Percentiles rank a stretch among this genome's conserved stretches.
These are phyloP conservation scores for Antitrichia curtipendula DNA, from an alignment of 225 moss, liverwort and hornwort species.

Conservation along the genomic window DNA sequence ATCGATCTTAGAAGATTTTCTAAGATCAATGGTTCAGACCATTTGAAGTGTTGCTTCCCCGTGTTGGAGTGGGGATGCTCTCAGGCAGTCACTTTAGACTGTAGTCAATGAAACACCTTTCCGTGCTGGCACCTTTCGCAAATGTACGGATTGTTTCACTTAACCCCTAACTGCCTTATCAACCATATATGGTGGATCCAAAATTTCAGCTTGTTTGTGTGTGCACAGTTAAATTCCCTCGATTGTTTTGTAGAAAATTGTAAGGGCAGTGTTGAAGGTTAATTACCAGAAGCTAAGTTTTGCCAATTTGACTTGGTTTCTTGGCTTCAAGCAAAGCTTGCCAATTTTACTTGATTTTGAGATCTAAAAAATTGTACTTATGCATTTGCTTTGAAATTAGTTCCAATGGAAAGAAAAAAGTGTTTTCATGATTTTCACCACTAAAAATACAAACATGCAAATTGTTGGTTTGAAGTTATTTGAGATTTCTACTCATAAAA, in stretches of 20 bases:
- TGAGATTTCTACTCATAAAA: neutral
- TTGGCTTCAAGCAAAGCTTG: neutral
- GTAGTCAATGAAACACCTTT: neutral
- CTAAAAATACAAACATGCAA: neutral
- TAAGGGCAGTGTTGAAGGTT: too few relatives aligned
- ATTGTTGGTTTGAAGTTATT: neutral
- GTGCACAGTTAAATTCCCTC: too few relatives aligned
- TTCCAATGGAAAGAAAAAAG: too few relatives aligned
- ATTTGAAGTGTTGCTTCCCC: too few relatives aligned
- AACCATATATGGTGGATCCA: neutral
- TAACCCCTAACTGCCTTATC: neutral
- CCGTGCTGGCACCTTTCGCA: neutral
- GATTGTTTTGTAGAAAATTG: too few relatives aligned
- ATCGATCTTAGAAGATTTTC: too few relatives aligned
- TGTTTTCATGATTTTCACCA: neutral
- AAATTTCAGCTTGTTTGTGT: fast-evolving
- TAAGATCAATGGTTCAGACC: too few relatives aligned
- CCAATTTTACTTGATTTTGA: neutral
- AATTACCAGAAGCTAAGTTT: too few relatives aligned
- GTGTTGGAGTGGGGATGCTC: too few relatives aligned
- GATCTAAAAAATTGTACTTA: neutral
- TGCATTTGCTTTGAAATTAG: neutral
- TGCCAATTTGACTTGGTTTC: too few relatives aligned
- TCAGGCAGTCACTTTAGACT: too few relatives aligned
- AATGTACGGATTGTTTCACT: neutral